Conservation (phyloP, 192 early-diverging fungal species). For the Phlyctochytrium arcticum region DNA sequence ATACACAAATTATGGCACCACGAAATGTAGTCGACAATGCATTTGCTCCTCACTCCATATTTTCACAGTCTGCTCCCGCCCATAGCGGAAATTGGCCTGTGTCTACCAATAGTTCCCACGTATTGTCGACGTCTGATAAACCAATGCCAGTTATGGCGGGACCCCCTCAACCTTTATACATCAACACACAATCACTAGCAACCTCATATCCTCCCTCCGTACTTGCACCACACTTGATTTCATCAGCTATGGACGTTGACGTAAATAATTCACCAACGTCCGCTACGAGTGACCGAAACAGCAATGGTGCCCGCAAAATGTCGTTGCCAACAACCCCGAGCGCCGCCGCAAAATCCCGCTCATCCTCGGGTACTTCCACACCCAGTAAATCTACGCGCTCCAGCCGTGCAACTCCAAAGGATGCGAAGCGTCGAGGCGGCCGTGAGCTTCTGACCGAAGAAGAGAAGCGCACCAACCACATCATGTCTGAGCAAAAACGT, state of each 20-base stretch:
- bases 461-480: constrained; percentile 71
- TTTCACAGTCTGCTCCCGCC: too few species aligned
- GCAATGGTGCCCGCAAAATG: not conserved
- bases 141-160: too few species aligned
- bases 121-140: too few species aligned
- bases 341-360: not conserved
- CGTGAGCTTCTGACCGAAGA: constrained; percentile 72
- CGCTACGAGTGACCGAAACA: not conserved
- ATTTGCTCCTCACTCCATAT: too few species aligned
- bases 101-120: too few species aligned
- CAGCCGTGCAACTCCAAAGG: constrained; percentile 1
- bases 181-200: too few species aligned
- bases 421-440: constrained; percentile 5
- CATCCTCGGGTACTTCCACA: not conserved
- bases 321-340: not conserved
- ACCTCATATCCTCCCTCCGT: too few species aligned
- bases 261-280: not conserved
- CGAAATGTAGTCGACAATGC: too few species aligned
- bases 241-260: not conserved
- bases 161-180: too few species aligned
- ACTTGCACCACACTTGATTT: too few species aligned
- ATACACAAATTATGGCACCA: too few species aligned
- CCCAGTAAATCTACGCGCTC: not conserved
- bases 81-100: too few species aligned
- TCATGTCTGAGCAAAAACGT: constrained; percentile 71